phyloP scores from a whole-genome alignment of 2,329 filamentous ascomycete species.

The Bipolaris cookei region DNA sequence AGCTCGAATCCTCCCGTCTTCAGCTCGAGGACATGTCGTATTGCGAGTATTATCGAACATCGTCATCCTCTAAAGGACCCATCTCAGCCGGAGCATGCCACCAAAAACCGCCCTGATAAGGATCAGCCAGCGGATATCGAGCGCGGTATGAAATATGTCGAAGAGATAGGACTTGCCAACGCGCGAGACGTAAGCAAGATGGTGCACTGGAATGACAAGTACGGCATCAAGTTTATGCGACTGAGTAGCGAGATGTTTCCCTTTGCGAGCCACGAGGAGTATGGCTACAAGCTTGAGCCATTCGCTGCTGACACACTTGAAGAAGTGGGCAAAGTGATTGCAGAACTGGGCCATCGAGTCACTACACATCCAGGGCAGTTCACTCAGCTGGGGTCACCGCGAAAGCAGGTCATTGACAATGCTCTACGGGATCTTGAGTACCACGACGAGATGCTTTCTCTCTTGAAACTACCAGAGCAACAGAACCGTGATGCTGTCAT shows the following conservation, averaged over 20 bases:
- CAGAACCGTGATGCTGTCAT: slow-evolving; percentile 86
- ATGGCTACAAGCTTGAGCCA: slow-evolving; percentile 82
- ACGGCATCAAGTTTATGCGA: slow-evolving; percentile 89
- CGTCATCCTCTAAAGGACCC: slow-evolving; percentile 80
- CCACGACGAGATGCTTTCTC: slow-evolving; percentile 81
- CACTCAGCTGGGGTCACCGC: slow-evolving; percentile 87
- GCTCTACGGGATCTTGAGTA: slow-evolving; percentile 84
- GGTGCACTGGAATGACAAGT: slow-evolving; percentile 89
- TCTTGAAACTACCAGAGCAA: slow-evolving; percentile 79
- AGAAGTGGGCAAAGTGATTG: slow-evolving; percentile 77
- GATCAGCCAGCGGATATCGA: slow-evolving; percentile 68
- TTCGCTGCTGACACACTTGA: slow-evolving; percentile 81
- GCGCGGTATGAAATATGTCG: slow-evolving; percentile 74
- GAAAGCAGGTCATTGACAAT: slow-evolving; percentile 75
- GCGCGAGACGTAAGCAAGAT: slow-evolving; percentile 83
- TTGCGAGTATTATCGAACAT: slow-evolving; percentile 88
- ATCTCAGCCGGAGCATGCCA: slow-evolving; percentile 76
- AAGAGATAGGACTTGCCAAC: slow-evolving; percentile 80
- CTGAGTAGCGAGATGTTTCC: slow-evolving; percentile 97
- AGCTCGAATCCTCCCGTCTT: slow-evolving; percentile 83
- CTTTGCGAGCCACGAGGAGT: slow-evolving; percentile 85
- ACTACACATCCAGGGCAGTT: slow-evolving; percentile 91
- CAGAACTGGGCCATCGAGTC: slow-evolving; percentile 79
- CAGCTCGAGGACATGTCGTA: slow-evolving; percentile 87
- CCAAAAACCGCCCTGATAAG: slow-evolving; percentile 85